These are phyloP conservation scores for Pharnaceum exiguum DNA, from an alignment of 148 eudicot species.

Conservation along the genomic window DNA sequence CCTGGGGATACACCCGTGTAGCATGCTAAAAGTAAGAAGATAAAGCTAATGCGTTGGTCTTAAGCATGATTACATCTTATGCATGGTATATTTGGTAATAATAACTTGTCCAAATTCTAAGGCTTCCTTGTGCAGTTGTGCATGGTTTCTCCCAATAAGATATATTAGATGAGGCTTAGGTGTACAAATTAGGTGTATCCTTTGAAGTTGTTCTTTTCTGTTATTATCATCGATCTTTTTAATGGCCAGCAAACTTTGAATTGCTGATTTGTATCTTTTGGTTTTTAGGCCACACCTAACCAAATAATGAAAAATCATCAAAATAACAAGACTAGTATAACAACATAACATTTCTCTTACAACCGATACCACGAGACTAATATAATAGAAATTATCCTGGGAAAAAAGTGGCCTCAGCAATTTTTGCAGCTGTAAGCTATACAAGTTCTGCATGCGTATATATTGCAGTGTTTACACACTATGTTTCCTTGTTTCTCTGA, in stretches of 20 bases:
- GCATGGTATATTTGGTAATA: constrained; percentile 4
- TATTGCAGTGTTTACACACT: too few species aligned
- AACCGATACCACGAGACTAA: too few species aligned
- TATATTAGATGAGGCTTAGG: constrained; percentile 11
- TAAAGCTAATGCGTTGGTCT: not conserved
- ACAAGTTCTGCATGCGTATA: too few species aligned
- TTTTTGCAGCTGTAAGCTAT: too few species aligned
- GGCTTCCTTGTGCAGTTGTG: constrained; percentile 13
- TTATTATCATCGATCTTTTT: constrained; percentile 23
- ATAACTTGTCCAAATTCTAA: constrained; percentile 17
- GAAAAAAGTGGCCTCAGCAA: too few species aligned
- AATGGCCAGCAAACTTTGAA: constrained; percentile 24
- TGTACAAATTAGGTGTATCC: constrained; percentile 25
- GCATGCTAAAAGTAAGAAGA: not conserved
- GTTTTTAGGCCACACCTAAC: not conserved
- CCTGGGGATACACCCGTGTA: not conserved
- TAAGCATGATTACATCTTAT: not conserved
- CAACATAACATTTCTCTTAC: too few species aligned
- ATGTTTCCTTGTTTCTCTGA: too few species aligned
- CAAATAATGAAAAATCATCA: too few species aligned
- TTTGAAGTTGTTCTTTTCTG: constrained; percentile 16
- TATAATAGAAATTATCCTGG: too few species aligned
- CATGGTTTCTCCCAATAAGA: constrained; percentile 1
- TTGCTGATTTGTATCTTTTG: not conserved
- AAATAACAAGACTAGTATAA: too few species aligned